These are phyloP conservation scores for Chaetomium cochliodes DNA, from an alignment of 495 filamentous ascomycete species.

Conservation along the genomic window DNA sequence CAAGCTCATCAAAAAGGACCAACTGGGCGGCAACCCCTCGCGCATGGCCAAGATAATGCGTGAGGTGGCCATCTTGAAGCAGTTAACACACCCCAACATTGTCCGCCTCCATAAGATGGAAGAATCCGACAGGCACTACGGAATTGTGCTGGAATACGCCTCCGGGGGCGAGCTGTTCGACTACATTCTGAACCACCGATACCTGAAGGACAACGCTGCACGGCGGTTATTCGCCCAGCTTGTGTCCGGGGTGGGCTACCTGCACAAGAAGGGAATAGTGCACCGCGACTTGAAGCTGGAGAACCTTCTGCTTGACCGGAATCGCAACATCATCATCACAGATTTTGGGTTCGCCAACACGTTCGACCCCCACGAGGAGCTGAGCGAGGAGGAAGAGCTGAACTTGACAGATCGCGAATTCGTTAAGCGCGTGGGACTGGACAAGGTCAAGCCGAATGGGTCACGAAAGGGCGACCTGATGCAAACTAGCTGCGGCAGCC, in stretches of 20 bases:
- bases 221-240: slow-evolving; percentile 92
- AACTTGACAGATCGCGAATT: slow-evolving; percentile 81
- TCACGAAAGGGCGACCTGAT: slow-evolving; percentile 70
- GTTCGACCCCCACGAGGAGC: slow-evolving; percentile 83
- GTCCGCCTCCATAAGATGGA: slow-evolving; percentile 98
- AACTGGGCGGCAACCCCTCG: slow-evolving; percentile 78
- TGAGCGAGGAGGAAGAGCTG: slow-evolving; percentile 86
- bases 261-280: slow-evolving; percentile 99
- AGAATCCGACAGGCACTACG: slow-evolving; percentile 92
- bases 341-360: slow-evolving; percentile 99
- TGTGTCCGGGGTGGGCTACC: slow-evolving; percentile 93
- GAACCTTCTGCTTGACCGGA: slow-evolving; percentile 91
- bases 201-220: slow-evolving; percentile 89
- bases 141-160: slow-evolving; percentile 97
- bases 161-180: slow-evolving; percentile 98
- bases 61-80: slow-evolving; percentile 87
- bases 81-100: slow-evolving; percentile 89
- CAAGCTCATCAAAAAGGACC: slow-evolving; percentile 93
- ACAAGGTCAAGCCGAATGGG: slow-evolving; percentile 58
- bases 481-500: slow-evolving; percentile 80
- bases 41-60: slow-evolving; percentile 95
- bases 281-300: slow-evolving; percentile 97
- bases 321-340: slow-evolving; percentile 98
- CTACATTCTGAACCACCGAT: slow-evolving; percentile 94
- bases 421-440: slow-evolving; percentile 73